Percentiles rank a stretch among this genome's conserved stretches.
phyloP scores from a whole-genome alignment of 163 green algal species.

The Picocystis sp. region DNA sequence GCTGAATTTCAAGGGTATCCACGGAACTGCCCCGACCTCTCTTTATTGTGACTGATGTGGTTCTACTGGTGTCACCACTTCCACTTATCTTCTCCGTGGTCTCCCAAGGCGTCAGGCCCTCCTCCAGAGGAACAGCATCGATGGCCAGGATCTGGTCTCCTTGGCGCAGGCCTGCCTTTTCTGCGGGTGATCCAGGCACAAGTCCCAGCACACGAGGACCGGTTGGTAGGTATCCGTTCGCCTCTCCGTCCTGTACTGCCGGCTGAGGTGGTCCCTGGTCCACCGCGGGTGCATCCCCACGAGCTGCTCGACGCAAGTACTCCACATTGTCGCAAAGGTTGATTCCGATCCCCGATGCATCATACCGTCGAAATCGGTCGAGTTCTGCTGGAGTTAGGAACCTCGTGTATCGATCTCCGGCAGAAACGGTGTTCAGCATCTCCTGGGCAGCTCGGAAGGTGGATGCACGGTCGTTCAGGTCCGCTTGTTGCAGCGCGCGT shows the following conservation, averaged over 20 bases:
- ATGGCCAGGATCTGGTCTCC: conserved; percentile 51
- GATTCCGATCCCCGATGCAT: conserved; percentile 81
- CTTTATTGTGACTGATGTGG: too few relatives aligned
- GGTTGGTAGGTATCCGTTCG: neutral
- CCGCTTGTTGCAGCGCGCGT: too few relatives aligned
- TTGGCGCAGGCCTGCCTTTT: conserved; percentile 46
- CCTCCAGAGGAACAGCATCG: conserved; percentile 19
- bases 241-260: conserved; percentile 6
- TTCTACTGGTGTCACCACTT: too few relatives aligned
- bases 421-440: too few relatives aligned
- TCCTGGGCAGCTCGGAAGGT: too few relatives aligned
- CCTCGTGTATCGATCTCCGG: conserved; percentile 69
- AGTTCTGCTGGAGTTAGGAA: conserved; percentile 73
- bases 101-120: conserved; percentile 4
- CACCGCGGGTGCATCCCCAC: conserved; percentile 15
- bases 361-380: conserved; percentile 70
- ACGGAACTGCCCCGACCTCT: too few relatives aligned
- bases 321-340: conserved; percentile 72
- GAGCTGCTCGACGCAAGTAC: conserved; percentile 27
- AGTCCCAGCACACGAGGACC: conserved; percentile 72
- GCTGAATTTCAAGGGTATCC: too few relatives aligned
- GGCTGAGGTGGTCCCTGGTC: neutral
- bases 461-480: too few relatives aligned
- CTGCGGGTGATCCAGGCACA: conserved; percentile 47
- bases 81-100: too few relatives aligned